These are phyloP conservation scores for Penicillium turbatum DNA, from an alignment of 495 filamentous ascomycete species.

Conservation along the genomic window DNA sequence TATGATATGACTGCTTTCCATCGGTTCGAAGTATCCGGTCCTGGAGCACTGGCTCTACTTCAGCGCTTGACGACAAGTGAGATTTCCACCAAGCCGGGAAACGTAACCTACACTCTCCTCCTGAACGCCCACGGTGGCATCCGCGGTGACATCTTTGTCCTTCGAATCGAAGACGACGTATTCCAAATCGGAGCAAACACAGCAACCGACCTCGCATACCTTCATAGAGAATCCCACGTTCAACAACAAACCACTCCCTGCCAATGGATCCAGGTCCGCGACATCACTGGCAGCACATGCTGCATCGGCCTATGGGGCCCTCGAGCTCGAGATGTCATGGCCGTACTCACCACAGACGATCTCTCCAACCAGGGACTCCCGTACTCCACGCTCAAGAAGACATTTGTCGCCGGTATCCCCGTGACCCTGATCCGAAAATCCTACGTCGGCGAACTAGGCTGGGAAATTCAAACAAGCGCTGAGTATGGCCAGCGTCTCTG, in stretches of 20 bases:
- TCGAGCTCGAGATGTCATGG: slow-evolving; percentile 37
- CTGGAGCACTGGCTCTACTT: slow-evolving; percentile 41
- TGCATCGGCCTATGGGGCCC: slow-evolving; percentile 52
- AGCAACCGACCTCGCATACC: slow-evolving; percentile 40
- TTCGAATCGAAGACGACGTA: slow-evolving; percentile 32
- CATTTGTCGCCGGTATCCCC: slow-evolving; percentile 35
- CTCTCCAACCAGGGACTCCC: slow-evolving; percentile 39
- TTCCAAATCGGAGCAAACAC: slow-evolving; percentile 48
- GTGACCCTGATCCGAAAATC: slow-evolving; percentile 42
- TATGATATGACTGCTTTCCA: slow-evolving; percentile 52
- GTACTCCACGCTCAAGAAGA: slow-evolving; percentile 36
- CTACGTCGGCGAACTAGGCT: slow-evolving; percentile 47
- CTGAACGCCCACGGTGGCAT: slow-evolving; percentile 41
- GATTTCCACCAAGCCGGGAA: slow-evolving; percentile 31
- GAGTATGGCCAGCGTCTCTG: slow-evolving; percentile 45
- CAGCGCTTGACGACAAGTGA: slow-evolving; percentile 44
- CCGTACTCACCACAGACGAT: slow-evolving; percentile 29
- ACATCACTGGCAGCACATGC: slow-evolving; percentile 48
- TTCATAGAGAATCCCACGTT: slow-evolving; percentile 37
- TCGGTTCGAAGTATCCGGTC: slow-evolving; percentile 44
- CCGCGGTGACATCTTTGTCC: slow-evolving; percentile 38
- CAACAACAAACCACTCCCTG: slow-evolving; percentile 18
- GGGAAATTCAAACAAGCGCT: slow-evolving; percentile 48
- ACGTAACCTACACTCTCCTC: slow-evolving; percentile 43
- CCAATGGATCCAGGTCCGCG: slow-evolving; percentile 39